phyloP scores from a whole-genome alignment of 768 basidiomycete species.

The Clavaria fumosa region DNA sequence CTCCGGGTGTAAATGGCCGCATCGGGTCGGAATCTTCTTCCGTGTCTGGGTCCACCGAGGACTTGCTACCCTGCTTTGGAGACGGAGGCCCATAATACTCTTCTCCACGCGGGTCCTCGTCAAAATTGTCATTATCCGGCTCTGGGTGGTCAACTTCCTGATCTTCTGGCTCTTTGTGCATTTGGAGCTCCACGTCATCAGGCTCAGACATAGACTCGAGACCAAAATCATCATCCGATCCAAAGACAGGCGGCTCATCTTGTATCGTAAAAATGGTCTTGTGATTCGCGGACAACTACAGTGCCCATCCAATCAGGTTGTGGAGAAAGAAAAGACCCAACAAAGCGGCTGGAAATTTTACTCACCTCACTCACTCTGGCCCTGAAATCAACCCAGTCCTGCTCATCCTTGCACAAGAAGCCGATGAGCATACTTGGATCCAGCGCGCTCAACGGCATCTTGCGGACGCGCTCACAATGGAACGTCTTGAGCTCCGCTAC shows the following conservation, averaged over 20 bases:
- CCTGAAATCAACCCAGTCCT: conserved; percentile 75
- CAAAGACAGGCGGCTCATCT: conserved; percentile 79
- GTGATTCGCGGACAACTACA: conserved; percentile 32
- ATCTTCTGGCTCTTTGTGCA: conserved; percentile 21
- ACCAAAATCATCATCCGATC: conserved; percentile 61
- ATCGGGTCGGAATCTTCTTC: conserved; percentile 28
- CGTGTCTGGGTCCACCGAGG: neutral
- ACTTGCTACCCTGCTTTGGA: no score
- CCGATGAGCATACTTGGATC: conserved; percentile 98
- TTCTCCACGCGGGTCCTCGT: no score
- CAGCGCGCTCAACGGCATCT: conserved; percentile 81
- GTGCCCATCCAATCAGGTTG: no score
- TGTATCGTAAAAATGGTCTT: conserved; percentile 68
- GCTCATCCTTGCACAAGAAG: conserved; percentile 71
- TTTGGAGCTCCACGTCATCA: conserved; percentile 43
- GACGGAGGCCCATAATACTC: no score
- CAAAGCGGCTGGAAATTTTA: conserved; percentile 6
- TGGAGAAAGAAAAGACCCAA: conserved; percentile 9
- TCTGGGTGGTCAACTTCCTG: conserved; percentile 29
- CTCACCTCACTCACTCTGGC: conserved; percentile 57
- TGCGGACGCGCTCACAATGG: conserved; percentile 92
- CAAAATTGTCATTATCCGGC: conserved; percentile 26
- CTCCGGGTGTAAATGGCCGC: conserved; percentile 56
- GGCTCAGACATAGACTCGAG: conserved; percentile 75
- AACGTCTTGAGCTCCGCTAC: conserved; percentile 68